These are phyloP conservation scores for Laetiporus sulphureus DNA, from an alignment of 1,284 basidiomycete species.

Conservation along the genomic window DNA sequence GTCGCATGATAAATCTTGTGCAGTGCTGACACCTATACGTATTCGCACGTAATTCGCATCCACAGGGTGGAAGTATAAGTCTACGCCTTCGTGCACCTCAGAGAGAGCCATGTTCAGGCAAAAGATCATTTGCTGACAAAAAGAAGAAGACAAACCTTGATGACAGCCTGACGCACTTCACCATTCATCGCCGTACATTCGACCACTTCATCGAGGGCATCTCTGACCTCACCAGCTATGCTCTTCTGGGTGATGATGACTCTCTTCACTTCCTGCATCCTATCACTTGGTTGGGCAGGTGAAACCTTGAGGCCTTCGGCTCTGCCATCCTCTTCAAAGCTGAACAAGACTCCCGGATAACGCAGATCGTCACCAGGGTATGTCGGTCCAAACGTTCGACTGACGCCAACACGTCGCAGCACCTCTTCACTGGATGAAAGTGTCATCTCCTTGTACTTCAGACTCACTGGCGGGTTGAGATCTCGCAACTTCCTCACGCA, in stretches of 20 bases:
- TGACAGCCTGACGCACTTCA: constrained; percentile 58
- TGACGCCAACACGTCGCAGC: constrained; percentile 62
- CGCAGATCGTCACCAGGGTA: constrained; percentile 72
- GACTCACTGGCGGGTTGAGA: constrained; percentile 53
- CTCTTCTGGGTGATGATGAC: constrained; percentile 68
- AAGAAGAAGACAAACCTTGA: constrained; percentile 41
- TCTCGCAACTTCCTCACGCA: constrained; percentile 59
- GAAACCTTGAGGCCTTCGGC: constrained; percentile 41
- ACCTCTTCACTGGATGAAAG: constrained; percentile 54
- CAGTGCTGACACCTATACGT: constrained; percentile 72
- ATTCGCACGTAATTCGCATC: constrained; percentile 49
- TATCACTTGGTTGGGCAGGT: constrained; percentile 42
- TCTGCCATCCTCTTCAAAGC: constrained; percentile 63
- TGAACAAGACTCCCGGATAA: constrained; percentile 82
- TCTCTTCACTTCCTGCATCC: constrained; percentile 67
- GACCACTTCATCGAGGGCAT: constrained; percentile 61
- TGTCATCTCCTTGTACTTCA: constrained; percentile 64
- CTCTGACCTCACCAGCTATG: constrained; percentile 44
- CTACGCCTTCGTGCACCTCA: constrained; percentile 66
- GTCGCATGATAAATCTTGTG: constrained; percentile 75
- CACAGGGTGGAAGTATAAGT: constrained; percentile 58
- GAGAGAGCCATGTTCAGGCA: not conserved
- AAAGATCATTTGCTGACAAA: not conserved
- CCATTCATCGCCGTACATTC: constrained; percentile 63
- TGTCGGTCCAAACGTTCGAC: constrained; percentile 77